Base-by-base conservation (phyloP, 139 green algal genomes). In the Volvox africanus region DNA sequence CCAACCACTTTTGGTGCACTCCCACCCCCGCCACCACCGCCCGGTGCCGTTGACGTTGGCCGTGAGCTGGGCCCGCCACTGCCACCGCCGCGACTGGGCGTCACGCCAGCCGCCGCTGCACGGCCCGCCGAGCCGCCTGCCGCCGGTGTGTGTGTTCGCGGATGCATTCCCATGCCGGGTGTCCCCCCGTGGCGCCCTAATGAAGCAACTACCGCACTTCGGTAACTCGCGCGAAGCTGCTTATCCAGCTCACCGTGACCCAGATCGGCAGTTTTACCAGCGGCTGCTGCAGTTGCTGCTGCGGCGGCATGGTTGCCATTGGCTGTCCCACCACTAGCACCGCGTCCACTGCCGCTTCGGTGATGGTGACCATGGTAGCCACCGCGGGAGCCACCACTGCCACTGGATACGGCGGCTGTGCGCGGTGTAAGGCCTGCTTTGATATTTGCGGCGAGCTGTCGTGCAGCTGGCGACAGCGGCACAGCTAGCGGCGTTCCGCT, bases 121-220 rank as follows among this genome's bases (percentile, higher is more conserved):
- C 81, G 81, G 17, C 81, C 81, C 12, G 80, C 50, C 6, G 78
- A 30, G 36, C 36, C 78, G 13, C 36, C 36, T 1, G 30, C 50
- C 32, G 21, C 81, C 61, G 61, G 61, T 26, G 81, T 87, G 81
- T 87, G 50, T 11, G 12, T 55, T 44, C 78, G 78, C 36, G 78
- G 36, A 30, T 44, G 36, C 12, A 21, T 17, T 35, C 33, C 71
- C 24, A 62, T 20, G n/a, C 26, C 24, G 5, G 69, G 69, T 19
- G 85, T 82, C 1, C 37, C 37, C 44, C 44, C 44, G 9, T 55
- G 44, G 37, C 24, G 24, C 20, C 82, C 82, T 0, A 62, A 17
- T 13, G 28, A 32, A 14, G 96, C 91, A 94, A 97, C 95, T 92
- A 89, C 24, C 13, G 61, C 50, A 44, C 80, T 81, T 22, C 80